phyloP scores from a whole-genome alignment of 1,284 basidiomycete genomes.

The Meripilus lineatus region DNA sequence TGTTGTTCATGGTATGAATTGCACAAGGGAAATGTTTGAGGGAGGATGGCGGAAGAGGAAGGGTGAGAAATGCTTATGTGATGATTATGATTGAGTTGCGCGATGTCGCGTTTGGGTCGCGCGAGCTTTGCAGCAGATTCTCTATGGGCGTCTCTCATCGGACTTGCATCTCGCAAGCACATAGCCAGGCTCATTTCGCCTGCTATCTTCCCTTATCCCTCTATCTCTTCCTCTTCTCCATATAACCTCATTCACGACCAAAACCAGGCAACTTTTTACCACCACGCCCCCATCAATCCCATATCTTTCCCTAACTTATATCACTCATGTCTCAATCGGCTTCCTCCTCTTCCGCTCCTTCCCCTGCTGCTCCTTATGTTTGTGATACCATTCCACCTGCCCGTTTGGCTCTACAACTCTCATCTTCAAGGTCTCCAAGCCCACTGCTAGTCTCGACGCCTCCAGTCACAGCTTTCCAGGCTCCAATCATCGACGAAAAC shows the following conservation, averaged over 20 bases:
- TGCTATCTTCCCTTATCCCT: background rate
- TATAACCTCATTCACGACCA: background rate
- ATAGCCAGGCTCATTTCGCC: background rate
- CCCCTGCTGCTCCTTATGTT: conserved; percentile 32
- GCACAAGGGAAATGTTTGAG: no score
- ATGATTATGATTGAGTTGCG: conserved; percentile 3
- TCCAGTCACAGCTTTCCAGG: conserved; percentile 27
- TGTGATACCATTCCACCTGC: conserved; percentile 74
- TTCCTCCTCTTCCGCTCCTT: conserved; percentile 16
- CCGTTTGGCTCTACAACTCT: conserved; percentile 36
- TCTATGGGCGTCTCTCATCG: background rate
- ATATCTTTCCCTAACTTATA: background rate
- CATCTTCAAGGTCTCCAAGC: conserved; percentile 25
- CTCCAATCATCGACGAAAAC: conserved; percentile 22
- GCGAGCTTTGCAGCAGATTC: conserved; percentile 1
- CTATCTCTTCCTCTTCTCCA: background rate
- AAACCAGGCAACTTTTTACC: background rate
- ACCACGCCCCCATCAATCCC: background rate
- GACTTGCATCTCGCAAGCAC: background rate
- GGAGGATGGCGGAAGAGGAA: no score
- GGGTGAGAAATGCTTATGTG: no score
- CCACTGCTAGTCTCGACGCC: conserved; percentile 17
- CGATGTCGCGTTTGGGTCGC: conserved; percentile 7
- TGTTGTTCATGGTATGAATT: no score
- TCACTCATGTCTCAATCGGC: background rate